Evolutionary conservation across 2,329 filamentous ascomycete species (phyloP).

Genomic region (Ceratocystis lukuohia): DNA sequence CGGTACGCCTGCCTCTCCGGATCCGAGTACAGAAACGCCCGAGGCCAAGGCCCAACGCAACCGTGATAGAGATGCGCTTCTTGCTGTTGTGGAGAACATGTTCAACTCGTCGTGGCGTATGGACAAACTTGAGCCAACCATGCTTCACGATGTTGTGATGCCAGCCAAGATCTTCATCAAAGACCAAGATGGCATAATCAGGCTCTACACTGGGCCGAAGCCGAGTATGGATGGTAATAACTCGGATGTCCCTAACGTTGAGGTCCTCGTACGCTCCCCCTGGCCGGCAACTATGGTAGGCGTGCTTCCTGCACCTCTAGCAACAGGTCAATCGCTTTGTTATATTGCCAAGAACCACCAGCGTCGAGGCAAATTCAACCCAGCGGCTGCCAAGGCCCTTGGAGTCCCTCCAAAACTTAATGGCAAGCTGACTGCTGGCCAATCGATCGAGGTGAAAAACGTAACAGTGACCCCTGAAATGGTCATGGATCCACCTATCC

Average conservation of each 20-base stretch:
- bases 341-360: conserved; percentile 73
- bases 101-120: conserved; percentile 44
- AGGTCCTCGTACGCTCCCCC: conserved; percentile 58
- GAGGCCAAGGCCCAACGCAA: conserved; percentile 16
- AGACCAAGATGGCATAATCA: conserved; percentile 50
- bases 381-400: conserved; percentile 47
- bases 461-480: conserved; percentile 67
- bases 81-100: conserved; percentile 25
- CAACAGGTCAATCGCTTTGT: conserved; percentile 56
- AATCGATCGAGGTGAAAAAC: conserved; percentile 48
- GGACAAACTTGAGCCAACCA: conserved; percentile 54
- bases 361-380: conserved; percentile 68
- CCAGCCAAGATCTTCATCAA: conserved; percentile 59
- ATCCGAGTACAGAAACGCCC: background rate
- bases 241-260: conserved; percentile 45
- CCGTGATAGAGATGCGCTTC: conserved; percentile 21
- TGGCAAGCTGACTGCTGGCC: conserved; percentile 45
- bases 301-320: conserved; percentile 53
- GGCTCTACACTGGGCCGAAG: conserved; percentile 55
- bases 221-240: conserved; percentile 28
- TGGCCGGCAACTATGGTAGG: conserved; percentile 61
- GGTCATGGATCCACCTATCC: conserved; percentile 57
- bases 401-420: conserved; percentile 49
- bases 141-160: conserved; percentile 50
- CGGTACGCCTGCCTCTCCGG: conserved; percentile 12